phyloP scores from a whole-genome alignment of 768 basidiomycete genomes.

The Lentinula guzmanii region DNA sequence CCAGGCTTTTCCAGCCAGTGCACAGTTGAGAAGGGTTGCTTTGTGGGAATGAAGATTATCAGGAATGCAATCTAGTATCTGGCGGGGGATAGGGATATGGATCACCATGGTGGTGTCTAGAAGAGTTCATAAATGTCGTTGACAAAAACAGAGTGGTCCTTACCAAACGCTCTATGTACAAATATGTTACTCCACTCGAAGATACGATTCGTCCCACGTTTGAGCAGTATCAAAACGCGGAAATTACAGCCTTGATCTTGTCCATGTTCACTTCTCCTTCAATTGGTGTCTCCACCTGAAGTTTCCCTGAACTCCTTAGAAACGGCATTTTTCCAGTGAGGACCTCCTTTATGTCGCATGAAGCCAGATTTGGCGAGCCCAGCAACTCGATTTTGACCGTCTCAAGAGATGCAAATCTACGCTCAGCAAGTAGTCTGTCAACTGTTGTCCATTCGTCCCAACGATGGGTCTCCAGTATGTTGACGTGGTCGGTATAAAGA shows the following conservation, averaged over 20 bases:
- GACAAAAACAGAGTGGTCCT: no score
- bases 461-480: neutral
- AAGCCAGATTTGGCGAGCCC: no score
- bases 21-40: constrained; percentile 7
- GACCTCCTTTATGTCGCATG: neutral
- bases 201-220: no score
- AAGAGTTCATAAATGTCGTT: no score
- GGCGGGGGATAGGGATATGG: constrained; percentile 9
- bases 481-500: neutral
- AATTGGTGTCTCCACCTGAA: neutral
- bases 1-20: constrained; percentile 13
- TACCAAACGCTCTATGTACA: no score
- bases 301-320: neutral
- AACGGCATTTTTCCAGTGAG: neutral
- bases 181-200: no score
- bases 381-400: constrained; percentile 2
- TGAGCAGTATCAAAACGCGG: no score
- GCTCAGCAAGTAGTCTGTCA: neutral
- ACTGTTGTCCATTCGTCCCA: neutral
- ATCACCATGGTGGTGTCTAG: neutral
- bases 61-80: constrained; percentile 14
- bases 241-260: neutral
- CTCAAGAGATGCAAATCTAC: neutral
- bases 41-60: constrained; percentile 11
- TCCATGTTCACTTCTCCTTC: neutral